A percentile compares a stretch with the other conserved stretches of the same genome.
Evolutionary conservation across 2,329 filamentous ascomycete species (phyloP).

Genomic region (Magnaporthiopsis rhizophila): DNA sequence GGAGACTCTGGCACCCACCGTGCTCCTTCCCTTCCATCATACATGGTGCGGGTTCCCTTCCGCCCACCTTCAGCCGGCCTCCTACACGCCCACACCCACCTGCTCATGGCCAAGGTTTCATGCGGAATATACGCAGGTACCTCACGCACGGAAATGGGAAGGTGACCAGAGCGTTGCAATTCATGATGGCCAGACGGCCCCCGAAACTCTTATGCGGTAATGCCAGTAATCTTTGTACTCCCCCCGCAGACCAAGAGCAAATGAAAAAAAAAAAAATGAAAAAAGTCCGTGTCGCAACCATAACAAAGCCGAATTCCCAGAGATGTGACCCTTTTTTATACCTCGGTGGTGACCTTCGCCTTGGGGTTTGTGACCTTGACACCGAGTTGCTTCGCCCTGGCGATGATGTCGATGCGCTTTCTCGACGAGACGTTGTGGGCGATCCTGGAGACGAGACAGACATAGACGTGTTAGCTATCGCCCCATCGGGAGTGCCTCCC

Average conservation of each 20-base stretch:
- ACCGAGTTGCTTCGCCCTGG: constrained; percentile 93
- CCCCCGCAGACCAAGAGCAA: constrained; percentile 8
- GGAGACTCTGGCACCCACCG: too few species aligned
- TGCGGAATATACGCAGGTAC: too few species aligned
- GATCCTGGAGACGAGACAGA: constrained; percentile 58
- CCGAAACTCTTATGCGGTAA: constrained; percentile 3
- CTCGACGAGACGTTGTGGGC: constrained; percentile 95
- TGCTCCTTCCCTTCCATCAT: too few species aligned
- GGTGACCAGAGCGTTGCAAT: constrained; percentile 4
- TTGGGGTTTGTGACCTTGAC: constrained; percentile 99
- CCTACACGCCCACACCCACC: too few species aligned
- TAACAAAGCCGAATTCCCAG: constrained; percentile 1
- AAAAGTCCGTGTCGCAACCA: constrained; percentile 4
- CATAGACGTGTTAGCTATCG: constrained; percentile 1
- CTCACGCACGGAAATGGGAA: background rate
- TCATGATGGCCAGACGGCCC: constrained; percentile 5
- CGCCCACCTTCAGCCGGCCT: too few species aligned
- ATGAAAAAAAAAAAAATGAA: background rate
- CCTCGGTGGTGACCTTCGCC: constrained; percentile 97
- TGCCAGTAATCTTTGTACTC: constrained; percentile 5
- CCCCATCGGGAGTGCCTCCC: constrained; percentile 6
- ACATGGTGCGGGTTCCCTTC: too few species aligned
- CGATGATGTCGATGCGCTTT: constrained; percentile 97
- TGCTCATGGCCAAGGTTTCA: too few species aligned
- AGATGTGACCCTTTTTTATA: constrained; percentile 37